Evolutionary conservation across 2,329 filamentous ascomycete genomes (phyloP).

Genomic region (Alternaria sp.): DNA sequence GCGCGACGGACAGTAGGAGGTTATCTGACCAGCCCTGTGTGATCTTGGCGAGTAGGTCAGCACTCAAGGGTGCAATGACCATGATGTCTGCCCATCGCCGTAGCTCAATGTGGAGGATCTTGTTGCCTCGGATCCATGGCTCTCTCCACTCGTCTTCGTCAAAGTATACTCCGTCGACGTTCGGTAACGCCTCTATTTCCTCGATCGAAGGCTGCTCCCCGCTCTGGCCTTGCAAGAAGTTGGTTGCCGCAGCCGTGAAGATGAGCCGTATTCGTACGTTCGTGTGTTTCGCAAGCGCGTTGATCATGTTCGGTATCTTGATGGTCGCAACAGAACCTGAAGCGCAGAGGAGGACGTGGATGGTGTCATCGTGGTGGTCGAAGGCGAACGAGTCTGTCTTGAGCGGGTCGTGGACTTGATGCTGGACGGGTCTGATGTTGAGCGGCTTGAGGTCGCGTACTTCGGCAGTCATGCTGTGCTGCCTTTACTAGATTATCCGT

Average conservation of each 20-base stretch:
- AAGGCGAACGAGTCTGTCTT: conserved; percentile 29
- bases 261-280: conserved; percentile 82
- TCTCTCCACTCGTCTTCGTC: conserved; percentile 86
- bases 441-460: conserved; percentile 37
- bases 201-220: conserved; percentile 75
- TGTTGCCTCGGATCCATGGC: conserved; percentile 78
- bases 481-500: background rate
- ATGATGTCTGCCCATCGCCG: conserved; percentile 82
- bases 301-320: conserved; percentile 64
- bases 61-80: conserved; percentile 79
- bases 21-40: conserved; percentile 78
- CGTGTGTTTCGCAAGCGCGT: conserved; percentile 60
- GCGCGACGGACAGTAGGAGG: conserved; percentile 73
- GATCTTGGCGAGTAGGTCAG: conserved; percentile 87
- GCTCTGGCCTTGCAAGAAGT: conserved; percentile 79
- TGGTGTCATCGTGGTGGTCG: conserved; percentile 41
- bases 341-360: conserved; percentile 69
- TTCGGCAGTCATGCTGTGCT: conserved; percentile 28
- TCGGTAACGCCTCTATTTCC: conserved; percentile 64
- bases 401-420: conserved; percentile 26
- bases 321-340: conserved; percentile 86
- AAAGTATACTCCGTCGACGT: conserved; percentile 80
- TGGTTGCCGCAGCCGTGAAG: conserved; percentile 73
- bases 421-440: conserved; percentile 33
- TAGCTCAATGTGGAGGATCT: conserved; percentile 89